Percentiles rank a stretch among this genome's conserved stretches.
Conservation (phyloP, 1,139 yeast species). For the Geotrichum aggregatum region DNA sequence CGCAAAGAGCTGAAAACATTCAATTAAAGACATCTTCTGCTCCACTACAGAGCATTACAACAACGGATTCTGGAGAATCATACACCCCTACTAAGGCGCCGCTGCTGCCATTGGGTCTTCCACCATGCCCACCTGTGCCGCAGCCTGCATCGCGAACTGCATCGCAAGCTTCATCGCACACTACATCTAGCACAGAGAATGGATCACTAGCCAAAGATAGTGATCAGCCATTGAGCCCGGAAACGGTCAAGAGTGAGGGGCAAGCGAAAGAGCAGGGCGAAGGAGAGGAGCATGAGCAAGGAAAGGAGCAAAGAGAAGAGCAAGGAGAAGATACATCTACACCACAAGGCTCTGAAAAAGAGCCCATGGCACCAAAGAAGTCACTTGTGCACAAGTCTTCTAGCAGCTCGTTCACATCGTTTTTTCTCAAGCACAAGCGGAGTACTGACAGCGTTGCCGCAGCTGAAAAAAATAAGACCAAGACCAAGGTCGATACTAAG, state of each 20-base stretch:
- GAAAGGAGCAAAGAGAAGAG: no score
- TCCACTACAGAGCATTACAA: neutral
- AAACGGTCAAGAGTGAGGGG: no score
- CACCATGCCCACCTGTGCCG: constrained; percentile 9
- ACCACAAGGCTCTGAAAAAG: no score
- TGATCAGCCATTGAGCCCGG: no score
- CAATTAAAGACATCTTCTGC: neutral
- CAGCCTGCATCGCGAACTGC: neutral
- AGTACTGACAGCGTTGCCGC: neutral
- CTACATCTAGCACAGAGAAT: no score
- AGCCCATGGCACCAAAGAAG: no score
- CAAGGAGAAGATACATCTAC: no score
- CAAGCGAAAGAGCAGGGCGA: no score
- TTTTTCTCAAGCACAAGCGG: constrained; percentile 5
- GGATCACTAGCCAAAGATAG: no score
- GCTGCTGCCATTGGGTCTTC: neutral
- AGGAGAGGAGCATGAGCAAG: no score
- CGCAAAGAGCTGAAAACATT: neutral
- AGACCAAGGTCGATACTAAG: neutral
- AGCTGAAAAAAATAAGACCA: neutral
- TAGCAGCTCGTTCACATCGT: constrained; percentile 3
- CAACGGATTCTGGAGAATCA: no score
- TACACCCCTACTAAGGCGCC: neutral
- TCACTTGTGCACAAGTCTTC: neutral
- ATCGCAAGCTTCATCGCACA: no score